Base-by-base conservation (phyloP, 2,329 filamentous ascomycete species). In the Daldinia sp. region DNA sequence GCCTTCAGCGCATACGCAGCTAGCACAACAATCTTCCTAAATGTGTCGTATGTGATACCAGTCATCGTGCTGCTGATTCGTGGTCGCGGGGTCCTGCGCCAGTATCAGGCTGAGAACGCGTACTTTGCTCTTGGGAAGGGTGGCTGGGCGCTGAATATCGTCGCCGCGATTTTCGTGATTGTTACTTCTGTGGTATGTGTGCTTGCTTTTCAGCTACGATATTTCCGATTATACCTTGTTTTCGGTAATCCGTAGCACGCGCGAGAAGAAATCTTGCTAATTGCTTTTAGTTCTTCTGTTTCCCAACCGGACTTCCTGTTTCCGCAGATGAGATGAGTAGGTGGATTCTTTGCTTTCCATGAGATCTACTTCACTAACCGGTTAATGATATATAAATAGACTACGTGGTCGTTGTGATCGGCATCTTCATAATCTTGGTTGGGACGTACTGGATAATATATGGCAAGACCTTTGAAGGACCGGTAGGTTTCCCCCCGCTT, bases 1-100 rank as follows among this genome's bases (percentile, higher is more conserved):
- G 80, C 81, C 0, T 83, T 83, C 49, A 79, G 77, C 52, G 80
- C 81, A 5, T 81, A 82, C 60, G 75, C 80, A 0, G 77, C 80
- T 3, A 79, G 76, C 19, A 79, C 77, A 65, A 82, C 80, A 11
- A 77, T 82, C 10, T 77, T 82, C 43, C 74, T 82, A 1, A 81
- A 81, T 58, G 70, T 82, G 0, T 81, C 80, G 1, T 82, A 81
- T 29, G 79, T 75, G 5, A 72, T 80, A 7, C 81, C 80, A 1
- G 73, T 82, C 17, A 70, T 79, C 0, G 73, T 71, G 5, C 69
- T 80, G 2, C 71, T 79, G 4, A 41, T 78, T 3, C 73, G 78
- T 13, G 78, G 78, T 4, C 73, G 78, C 41, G 58, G 63, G 3
- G 45, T 76, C 4, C 61, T 80, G 29, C 53, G 62, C 2, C 52